Conservation (phyloP, 2,329 filamentous ascomycete genomes). For the Blumeria graminis region DNA sequence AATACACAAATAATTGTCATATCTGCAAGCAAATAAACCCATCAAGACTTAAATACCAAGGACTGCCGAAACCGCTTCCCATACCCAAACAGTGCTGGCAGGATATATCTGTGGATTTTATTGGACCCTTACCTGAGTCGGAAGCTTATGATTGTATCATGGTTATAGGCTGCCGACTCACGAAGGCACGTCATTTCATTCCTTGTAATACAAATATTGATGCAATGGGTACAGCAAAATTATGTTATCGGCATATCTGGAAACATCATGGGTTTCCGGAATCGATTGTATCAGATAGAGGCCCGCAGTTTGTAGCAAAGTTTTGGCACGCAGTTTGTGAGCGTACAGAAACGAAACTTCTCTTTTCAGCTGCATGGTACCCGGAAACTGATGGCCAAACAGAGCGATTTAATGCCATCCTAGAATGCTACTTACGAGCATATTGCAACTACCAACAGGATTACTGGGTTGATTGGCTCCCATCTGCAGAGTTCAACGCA, state of each 20-base stretch:
- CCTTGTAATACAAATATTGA: not conserved
- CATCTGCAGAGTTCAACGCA: not conserved
- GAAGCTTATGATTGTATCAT: not conserved
- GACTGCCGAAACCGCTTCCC: not conserved
- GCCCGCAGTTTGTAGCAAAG: not conserved
- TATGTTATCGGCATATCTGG: not conserved
- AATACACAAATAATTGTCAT: not conserved
- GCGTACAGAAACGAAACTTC: not conserved
- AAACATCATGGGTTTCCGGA: not conserved
- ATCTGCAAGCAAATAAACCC: not conserved
- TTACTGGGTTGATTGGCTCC: not conserved
- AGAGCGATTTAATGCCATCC: not conserved
- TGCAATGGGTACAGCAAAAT: not conserved
- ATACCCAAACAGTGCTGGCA: not conserved
- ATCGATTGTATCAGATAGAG: not conserved
- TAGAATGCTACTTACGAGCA: not conserved
- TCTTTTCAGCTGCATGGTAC: not conserved
- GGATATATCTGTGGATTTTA: not conserved
- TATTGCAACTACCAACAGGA: not conserved
- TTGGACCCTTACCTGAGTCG: not conserved
- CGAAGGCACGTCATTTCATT: not conserved
- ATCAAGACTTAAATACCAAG: not conserved
- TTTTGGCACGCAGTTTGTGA: not conserved
- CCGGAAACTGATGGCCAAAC: not conserved
- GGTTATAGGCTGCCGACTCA: not conserved